These are phyloP conservation scores for Pleomassaria siparia DNA, from an alignment of 2,329 filamentous ascomycete genomes.

Conservation along the genomic window DNA sequence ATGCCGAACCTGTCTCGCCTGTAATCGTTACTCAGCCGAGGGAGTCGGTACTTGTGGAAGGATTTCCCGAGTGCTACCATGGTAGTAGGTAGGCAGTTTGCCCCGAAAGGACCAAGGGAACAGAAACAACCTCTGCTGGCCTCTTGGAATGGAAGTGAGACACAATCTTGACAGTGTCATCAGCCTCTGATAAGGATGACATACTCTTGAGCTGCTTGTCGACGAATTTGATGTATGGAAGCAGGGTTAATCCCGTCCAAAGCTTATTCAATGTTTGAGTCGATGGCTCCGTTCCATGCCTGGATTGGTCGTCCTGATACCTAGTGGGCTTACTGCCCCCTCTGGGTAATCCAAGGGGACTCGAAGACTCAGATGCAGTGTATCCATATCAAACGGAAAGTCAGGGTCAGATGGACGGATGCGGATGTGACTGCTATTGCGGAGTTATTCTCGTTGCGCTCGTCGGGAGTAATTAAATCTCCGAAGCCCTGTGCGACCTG, in stretches of 20 bases:
- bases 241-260: constrained; percentile 69
- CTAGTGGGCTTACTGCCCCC: constrained; percentile 52
- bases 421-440: constrained; percentile 62
- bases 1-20: constrained; percentile 65
- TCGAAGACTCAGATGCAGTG: constrained; percentile 66
- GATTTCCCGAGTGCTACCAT: neutral
- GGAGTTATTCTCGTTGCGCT: constrained; percentile 47
- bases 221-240: constrained; percentile 67
- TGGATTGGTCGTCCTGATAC: constrained; percentile 65
- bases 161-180: constrained; percentile 21
- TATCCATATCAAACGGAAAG: constrained; percentile 75
- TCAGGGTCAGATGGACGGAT: constrained; percentile 77
- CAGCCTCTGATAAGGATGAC: constrained; percentile 64
- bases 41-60: neutral
- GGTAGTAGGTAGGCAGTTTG: neutral
- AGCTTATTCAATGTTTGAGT: constrained; percentile 74
- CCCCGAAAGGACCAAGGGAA: neutral
- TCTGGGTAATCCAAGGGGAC: constrained; percentile 66
- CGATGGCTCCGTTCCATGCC: constrained; percentile 71
- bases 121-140: neutral
- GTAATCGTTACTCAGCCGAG: constrained; percentile 60
- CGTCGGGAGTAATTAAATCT: constrained; percentile 61
- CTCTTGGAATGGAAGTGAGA: constrained; percentile 13
- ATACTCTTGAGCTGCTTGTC: constrained; percentile 73
- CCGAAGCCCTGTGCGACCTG: constrained; percentile 72